phyloP scores from a whole-genome alignment of 169 alveolate species.

The Plasmodium knowlesi region DNA sequence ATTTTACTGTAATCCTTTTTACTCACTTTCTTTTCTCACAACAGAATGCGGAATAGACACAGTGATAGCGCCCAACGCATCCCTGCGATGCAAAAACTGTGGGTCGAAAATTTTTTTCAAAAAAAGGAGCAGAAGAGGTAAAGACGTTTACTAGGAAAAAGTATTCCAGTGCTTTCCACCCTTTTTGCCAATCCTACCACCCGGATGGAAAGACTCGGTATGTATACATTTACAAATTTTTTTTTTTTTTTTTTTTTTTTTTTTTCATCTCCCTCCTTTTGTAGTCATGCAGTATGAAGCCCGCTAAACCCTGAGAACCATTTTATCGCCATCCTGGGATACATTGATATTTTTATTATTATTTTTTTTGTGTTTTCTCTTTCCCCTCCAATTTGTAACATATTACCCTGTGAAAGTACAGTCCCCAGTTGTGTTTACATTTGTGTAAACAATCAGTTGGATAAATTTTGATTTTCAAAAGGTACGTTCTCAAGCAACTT shows the following conservation, averaged over 20 bases:
- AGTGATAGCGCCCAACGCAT: constrained; percentile 87
- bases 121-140: constrained; percentile 87
- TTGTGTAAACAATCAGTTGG: not conserved
- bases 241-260: not conserved
- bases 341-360: not conserved
- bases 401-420: not conserved
- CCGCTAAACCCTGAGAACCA: constrained; percentile 16
- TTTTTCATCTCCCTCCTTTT: not conserved
- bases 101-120: constrained; percentile 89
- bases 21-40: constrained; percentile 1
- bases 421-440: not conserved
- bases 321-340: not conserved
- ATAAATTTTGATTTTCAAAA: not conserved
- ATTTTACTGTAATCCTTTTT: not conserved
- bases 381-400: not conserved
- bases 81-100: constrained; percentile 89
- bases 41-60: constrained; percentile 90
- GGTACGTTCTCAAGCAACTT: not conserved
- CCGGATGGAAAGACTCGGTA: not conserved
- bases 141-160: not conserved
- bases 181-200: not conserved
- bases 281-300: constrained; percentile 75
- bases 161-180: not conserved
- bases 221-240: not conserved
- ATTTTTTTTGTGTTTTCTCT: not conserved